Conservation (phyloP, 306 rosid species). For the Morella rubra region DNA sequence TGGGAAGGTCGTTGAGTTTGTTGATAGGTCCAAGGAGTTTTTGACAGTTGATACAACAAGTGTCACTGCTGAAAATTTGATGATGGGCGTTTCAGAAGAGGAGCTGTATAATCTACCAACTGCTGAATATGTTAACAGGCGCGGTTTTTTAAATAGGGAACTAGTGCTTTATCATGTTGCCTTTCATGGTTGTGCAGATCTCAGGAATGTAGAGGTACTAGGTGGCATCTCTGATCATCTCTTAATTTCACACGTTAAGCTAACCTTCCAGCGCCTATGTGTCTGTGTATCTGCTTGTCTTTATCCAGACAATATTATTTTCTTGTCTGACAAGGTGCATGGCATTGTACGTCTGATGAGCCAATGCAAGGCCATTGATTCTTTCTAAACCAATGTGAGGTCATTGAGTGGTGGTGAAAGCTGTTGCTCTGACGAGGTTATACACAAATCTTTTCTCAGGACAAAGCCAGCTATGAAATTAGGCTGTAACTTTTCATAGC, state of each 20-base stretch:
- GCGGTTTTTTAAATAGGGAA: constrained; percentile 50
- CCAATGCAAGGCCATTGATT: neutral
- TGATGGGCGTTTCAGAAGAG: constrained; percentile 83
- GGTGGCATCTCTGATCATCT: constrained; percentile 4
- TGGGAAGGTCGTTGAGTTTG: constrained; percentile 82
- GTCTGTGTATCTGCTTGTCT: constrained; percentile 5
- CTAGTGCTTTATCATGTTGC: constrained; percentile 78
- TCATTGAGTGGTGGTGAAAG: neutral
- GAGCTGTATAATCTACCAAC: constrained; percentile 92
- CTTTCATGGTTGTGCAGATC: constrained; percentile 77
- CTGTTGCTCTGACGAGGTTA: neutral
- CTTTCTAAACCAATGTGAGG: neutral
- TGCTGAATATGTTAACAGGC: constrained; percentile 66
- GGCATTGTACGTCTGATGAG: neutral
- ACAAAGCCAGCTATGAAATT: neutral
- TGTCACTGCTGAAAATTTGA: constrained; percentile 75
- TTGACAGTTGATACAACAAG: constrained; percentile 63
- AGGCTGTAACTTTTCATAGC: neutral
- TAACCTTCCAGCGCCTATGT: neutral
- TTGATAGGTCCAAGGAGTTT: constrained; percentile 81
- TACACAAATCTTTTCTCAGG: neutral
- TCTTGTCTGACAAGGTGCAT: neutral
- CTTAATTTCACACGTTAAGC: constrained; percentile 4
- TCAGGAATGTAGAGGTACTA: constrained; percentile 71
- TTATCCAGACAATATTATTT: neutral